Conservation (phyloP, 2,329 filamentous ascomycete genomes). For the Monilinia fructigena region DNA sequence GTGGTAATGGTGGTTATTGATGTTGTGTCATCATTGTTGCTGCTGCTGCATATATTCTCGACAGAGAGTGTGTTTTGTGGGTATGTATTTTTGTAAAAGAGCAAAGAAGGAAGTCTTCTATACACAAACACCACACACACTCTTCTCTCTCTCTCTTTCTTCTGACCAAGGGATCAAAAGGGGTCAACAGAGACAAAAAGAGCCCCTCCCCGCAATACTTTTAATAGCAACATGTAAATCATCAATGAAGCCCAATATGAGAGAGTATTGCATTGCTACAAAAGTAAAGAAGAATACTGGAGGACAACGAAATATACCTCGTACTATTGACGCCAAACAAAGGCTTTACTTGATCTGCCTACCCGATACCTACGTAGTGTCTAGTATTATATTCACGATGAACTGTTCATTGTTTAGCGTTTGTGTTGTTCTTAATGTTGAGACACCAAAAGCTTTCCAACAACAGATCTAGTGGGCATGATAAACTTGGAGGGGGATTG, state of each 20-base stretch:
- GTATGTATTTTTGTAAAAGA: neutral
- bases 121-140: too few species aligned
- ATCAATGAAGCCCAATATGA: constrained; percentile 14
- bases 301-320: neutral
- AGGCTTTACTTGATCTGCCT: neutral
- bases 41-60: neutral
- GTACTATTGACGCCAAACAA: too few species aligned
- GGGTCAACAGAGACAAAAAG: neutral
- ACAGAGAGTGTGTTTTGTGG: neutral
- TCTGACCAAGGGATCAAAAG: neutral
- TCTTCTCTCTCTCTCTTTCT: too few species aligned
- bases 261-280: neutral
- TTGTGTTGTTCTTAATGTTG: constrained; percentile 9
- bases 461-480: constrained; percentile 10
- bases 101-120: neutral
- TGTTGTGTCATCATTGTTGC: neutral
- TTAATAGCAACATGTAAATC: too few species aligned
- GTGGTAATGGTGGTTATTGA: too few species aligned
- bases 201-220: neutral
- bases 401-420: constrained; percentile 10
- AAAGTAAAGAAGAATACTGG: neutral
- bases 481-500: too few species aligned
- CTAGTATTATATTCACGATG: neutral
- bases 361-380: too few species aligned
- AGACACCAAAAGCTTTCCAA: too few species aligned